Conservation (phyloP, 1,284 basidiomycete genomes). For the Wolfiporia cocos region DNA sequence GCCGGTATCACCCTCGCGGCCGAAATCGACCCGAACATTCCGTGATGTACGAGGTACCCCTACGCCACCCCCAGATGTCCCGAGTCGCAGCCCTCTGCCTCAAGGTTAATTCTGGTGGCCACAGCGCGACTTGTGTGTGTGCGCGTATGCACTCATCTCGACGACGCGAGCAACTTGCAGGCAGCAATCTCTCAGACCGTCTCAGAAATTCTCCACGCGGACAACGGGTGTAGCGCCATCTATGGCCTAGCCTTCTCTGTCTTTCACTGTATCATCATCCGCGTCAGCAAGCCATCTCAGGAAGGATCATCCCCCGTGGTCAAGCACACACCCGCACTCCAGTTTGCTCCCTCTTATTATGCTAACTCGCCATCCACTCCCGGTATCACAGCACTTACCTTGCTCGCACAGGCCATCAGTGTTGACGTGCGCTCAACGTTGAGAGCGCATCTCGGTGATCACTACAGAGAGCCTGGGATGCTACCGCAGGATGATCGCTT, state of each 20-base stretch:
- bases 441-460: neutral
- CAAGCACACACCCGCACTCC: neutral
- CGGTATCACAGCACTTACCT: slow-evolving; percentile 1
- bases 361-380: slow-evolving; percentile 2
- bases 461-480: neutral
- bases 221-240: neutral
- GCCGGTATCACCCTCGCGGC: too few species aligned
- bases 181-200: slow-evolving; percentile 10
- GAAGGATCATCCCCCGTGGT: too few species aligned
- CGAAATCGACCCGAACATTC: too few species aligned
- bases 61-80: too few species aligned
- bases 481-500: neutral
- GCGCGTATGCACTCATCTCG: slow-evolving; percentile 16
- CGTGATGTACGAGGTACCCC: too few species aligned
- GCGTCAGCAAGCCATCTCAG: too few species aligned
- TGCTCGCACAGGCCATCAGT: neutral
- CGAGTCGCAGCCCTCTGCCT: too few species aligned
- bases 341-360: slow-evolving; percentile 1
- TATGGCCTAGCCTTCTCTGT: slow-evolving; percentile 16
- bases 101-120: slow-evolving; percentile 14
- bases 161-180: slow-evolving; percentile 14
- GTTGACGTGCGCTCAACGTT: neutral
- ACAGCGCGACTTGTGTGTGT: slow-evolving; percentile 9
- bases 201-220: slow-evolving; percentile 3
- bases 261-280: slow-evolving; percentile 13